phyloP scores from a whole-genome alignment of 2,329 filamentous ascomycete genomes.

The Verruconis gallopava region DNA sequence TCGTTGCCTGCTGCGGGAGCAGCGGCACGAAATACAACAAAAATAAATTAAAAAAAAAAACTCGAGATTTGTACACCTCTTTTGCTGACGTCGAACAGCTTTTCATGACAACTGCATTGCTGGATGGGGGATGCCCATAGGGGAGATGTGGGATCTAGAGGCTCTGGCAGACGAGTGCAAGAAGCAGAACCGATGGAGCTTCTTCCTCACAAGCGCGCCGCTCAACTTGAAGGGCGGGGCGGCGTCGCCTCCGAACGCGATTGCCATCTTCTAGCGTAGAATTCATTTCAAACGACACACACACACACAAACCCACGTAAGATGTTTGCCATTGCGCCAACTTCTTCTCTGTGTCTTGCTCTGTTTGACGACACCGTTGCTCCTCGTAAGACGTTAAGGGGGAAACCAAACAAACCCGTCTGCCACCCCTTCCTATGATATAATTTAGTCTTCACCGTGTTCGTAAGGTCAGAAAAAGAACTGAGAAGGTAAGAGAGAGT shows the following conservation, averaged over 20 bases:
- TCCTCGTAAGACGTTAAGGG: no score
- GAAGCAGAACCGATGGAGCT: constrained; percentile 7
- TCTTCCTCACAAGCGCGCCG: constrained; percentile 9
- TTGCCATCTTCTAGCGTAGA: constrained; percentile 11
- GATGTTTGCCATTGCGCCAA: no score
- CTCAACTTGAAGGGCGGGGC: constrained; percentile 9
- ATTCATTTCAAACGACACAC: no score
- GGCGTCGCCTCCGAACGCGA: constrained; percentile 9
- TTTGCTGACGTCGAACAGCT: no score
- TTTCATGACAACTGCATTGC: constrained; percentile 10
- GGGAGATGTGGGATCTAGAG: constrained; percentile 11
- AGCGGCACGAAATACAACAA: not conserved
- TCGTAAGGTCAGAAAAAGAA: no score
- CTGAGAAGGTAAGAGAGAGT: no score
- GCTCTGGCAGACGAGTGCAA: constrained; percentile 6
- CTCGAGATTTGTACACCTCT: not conserved
- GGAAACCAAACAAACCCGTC: no score
- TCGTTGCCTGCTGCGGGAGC: not conserved
- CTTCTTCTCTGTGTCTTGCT: no score
- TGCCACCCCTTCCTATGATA: no score
- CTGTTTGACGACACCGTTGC: no score
- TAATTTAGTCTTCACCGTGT: no score
- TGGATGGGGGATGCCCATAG: constrained; percentile 10
- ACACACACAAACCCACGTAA: no score
- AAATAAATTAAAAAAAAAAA: not conserved